phyloP scores from a whole-genome alignment of 306 rosid genomes.

The Vigna angularis region DNA sequence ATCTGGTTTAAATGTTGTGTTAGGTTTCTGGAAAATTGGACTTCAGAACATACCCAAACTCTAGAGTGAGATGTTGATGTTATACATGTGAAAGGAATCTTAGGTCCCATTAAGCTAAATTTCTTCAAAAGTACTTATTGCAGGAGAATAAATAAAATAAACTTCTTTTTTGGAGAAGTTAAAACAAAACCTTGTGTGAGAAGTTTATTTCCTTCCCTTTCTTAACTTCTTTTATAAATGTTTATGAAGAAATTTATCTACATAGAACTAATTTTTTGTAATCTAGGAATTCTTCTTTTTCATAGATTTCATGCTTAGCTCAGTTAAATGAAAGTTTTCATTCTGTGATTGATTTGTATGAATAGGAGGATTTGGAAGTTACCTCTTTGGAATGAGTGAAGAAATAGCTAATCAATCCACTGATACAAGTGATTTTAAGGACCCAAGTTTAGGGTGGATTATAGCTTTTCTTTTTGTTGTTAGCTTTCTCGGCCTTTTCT shows the following conservation, averaged over 20 bases:
- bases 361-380: conserved; percentile 64
- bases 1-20: conserved; percentile 25
- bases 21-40: conserved; percentile 9
- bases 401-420: conserved; percentile 46
- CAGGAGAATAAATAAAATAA: too few relatives aligned
- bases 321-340: conserved; percentile 9
- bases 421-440: conserved; percentile 47
- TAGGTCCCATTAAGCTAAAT: neutral
- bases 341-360: conserved; percentile 30
- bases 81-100: conserved; percentile 26
- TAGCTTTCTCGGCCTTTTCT: conserved; percentile 65
- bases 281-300: neutral
- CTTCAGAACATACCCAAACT: neutral
- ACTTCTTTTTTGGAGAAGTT: too few relatives aligned
- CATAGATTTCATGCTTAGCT: conserved; percentile 18
- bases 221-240: too few relatives aligned
- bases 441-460: conserved; percentile 60
- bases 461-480: conserved; percentile 62
- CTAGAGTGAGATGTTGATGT: conserved; percentile 20
- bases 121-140: too few relatives aligned
- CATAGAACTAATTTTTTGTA: neutral
- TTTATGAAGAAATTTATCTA: too few relatives aligned
- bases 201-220: too few relatives aligned
- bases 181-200: neutral
- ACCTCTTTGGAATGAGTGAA: conserved; percentile 63